These are phyloP conservation scores for Berberis thunbergii DNA, from an alignment of 164 flowering plant genomes.

Conservation along the genomic window DNA sequence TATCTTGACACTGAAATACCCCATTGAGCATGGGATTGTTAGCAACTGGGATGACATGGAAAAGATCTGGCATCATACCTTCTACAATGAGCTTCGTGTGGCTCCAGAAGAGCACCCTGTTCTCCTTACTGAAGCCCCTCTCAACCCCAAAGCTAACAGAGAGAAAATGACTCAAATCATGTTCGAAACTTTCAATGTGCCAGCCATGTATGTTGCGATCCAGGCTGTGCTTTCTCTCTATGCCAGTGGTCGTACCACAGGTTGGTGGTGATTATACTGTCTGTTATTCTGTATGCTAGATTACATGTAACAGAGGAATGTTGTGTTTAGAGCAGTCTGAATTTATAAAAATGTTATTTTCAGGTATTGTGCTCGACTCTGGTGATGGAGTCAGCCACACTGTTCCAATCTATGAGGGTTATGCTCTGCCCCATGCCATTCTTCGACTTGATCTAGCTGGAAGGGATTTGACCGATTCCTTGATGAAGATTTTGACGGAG, in stretches of 20 bases:
- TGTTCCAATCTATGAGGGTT: slow-evolving; percentile 13
- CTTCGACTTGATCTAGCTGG: slow-evolving; percentile 64
- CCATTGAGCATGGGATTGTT: slow-evolving; percentile 52
- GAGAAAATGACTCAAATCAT: slow-evolving; percentile 8
- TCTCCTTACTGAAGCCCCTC: slow-evolving; percentile 21
- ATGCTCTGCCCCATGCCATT: slow-evolving; percentile 34
- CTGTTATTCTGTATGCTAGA: too few species aligned
- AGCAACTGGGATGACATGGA: slow-evolving; percentile 23
- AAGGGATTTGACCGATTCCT: slow-evolving; percentile 55
- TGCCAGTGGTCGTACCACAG: slow-evolving; percentile 23
- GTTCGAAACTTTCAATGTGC: too few species aligned
- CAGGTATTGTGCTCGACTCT: slow-evolving; percentile 11
- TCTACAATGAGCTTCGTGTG: slow-evolving; percentile 16
- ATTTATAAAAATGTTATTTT: neutral
- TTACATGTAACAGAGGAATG: too few species aligned
- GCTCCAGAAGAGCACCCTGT: slow-evolving; percentile 50
- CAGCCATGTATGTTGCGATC: too few species aligned
- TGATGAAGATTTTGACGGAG: slow-evolving; percentile 63
- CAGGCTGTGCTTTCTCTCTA: slow-evolving; percentile 14
- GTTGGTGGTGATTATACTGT: neutral
- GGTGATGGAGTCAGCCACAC: slow-evolving; percentile 15
- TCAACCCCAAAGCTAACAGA: slow-evolving; percentile 14
- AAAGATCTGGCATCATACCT: neutral
- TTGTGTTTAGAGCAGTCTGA: neutral
- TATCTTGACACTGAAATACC: slow-evolving; percentile 41